phyloP scores from a whole-genome alignment of 163 green algal species.

The Volvox carteri region DNA sequence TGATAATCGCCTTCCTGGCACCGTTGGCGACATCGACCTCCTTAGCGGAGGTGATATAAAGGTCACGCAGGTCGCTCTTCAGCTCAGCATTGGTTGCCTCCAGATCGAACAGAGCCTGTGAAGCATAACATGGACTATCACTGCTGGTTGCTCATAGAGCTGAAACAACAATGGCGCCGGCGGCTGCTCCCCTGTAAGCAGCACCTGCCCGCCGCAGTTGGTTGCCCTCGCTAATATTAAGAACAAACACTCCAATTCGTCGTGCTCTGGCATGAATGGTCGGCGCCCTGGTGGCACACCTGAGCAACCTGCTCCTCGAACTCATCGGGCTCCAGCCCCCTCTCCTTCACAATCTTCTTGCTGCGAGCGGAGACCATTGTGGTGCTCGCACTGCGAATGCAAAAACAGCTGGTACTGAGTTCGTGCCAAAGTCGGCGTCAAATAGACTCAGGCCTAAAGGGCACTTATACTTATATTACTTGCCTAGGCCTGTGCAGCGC shows the following conservation, averaged over 20 bases:
- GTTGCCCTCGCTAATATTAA: too few species aligned
- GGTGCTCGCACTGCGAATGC: constrained; percentile 57
- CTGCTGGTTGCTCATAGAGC: background rate
- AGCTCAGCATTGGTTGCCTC: constrained; percentile 99
- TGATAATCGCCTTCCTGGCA: constrained; percentile 96
- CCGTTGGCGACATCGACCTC: constrained; percentile 91
- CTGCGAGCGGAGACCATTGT: constrained; percentile 92
- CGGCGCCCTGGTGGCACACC: constrained; percentile 72
- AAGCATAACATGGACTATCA: background rate
- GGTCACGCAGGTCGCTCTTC: constrained; percentile 97
- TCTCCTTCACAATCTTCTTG: constrained; percentile 98
- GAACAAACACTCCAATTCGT: too few species aligned
- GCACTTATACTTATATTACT: background rate
- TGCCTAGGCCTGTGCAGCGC: constrained; percentile 42
- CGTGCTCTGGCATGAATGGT: too few species aligned
- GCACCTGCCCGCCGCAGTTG: background rate
- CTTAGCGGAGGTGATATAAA: constrained; percentile 97
- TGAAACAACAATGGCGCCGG: background rate
- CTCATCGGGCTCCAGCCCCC: constrained; percentile 90
- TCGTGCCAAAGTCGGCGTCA: background rate
- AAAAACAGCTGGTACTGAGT: background rate
- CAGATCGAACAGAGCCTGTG: constrained; percentile 99
- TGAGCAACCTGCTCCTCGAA: constrained; percentile 99
- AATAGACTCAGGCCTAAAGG: background rate
- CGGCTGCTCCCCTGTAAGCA: background rate